phyloP scores from a whole-genome alignment of 352 stramenopile genomes.

The Thraustotheca clavata region DNA sequence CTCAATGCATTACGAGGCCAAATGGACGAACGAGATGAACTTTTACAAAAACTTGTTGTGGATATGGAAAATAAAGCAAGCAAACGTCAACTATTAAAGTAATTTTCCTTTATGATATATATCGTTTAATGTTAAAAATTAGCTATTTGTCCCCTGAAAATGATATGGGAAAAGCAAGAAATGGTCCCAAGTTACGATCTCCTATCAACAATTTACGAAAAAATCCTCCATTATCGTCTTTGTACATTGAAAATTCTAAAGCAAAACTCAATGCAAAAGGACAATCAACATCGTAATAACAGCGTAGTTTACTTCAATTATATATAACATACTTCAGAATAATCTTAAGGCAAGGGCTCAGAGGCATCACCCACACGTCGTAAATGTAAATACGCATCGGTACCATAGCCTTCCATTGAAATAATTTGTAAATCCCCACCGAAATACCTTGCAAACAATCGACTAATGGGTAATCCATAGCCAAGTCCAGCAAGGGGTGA shows the following conservation, averaged over 20 bases:
- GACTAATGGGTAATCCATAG: slow-evolving; percentile 93
- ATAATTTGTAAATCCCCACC: slow-evolving; percentile 99
- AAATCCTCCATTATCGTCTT: background rate
- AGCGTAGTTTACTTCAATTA: too few relatives aligned
- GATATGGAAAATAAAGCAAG: slow-evolving; percentile 3
- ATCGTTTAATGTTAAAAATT: too few relatives aligned
- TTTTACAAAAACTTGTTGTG: background rate
- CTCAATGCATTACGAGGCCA: background rate
- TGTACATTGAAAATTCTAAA: slow-evolving; percentile 12
- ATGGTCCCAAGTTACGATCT: too few relatives aligned
- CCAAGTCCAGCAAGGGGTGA: slow-evolving; percentile 92
- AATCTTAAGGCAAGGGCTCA: slow-evolving; percentile 66
- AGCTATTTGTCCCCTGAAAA: too few relatives aligned
- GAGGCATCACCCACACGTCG: slow-evolving; percentile 87
- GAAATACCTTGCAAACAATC: slow-evolving; percentile 99
- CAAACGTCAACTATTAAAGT: background rate
- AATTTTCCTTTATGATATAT: too few relatives aligned
- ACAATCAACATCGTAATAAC: too few relatives aligned
- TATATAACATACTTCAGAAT: background rate
- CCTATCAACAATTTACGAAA: too few relatives aligned
- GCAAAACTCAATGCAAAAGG: too few relatives aligned
- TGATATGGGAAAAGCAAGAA: too few relatives aligned
- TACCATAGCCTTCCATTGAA: slow-evolving; percentile 99
- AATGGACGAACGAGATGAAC: background rate
- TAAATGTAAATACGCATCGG: slow-evolving; percentile 94